Evolutionary conservation across 345 rosid species (phyloP).

Genomic region (Rhizophora mangle): DNA sequence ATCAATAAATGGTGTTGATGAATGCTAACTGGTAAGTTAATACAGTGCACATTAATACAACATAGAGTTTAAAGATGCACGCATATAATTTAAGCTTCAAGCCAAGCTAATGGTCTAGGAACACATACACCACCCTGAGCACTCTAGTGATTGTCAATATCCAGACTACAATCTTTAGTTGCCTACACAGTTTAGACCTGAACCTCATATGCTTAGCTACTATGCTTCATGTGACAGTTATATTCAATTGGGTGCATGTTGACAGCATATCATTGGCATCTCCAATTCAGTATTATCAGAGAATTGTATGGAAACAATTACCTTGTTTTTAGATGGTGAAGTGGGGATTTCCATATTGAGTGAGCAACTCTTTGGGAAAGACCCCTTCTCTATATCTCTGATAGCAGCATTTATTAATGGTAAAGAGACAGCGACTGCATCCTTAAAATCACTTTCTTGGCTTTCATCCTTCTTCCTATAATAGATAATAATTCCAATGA

Average conservation of each 20-base stretch:
- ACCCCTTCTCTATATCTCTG: slow-evolving; percentile 13
- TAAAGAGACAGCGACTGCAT: slow-evolving; percentile 17
- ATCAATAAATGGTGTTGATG: no score
- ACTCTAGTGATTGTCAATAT: background rate
- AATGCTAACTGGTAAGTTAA: no score
- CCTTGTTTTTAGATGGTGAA: slow-evolving; percentile 19
- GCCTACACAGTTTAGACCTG: background rate
- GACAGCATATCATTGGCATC: no score
- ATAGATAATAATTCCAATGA: background rate
- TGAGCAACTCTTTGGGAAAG: slow-evolving; percentile 12
- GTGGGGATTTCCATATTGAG: slow-evolving; percentile 18
- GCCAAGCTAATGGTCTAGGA: background rate
- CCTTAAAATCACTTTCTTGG: slow-evolving; percentile 18
- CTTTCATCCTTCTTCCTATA: slow-evolving; percentile 14
- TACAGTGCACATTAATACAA: background rate
- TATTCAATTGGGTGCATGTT: no score
- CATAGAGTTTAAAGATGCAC: background rate
- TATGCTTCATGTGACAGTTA: background rate
- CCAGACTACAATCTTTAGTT: background rate
- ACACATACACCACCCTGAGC: background rate
- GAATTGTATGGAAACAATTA: background rate
- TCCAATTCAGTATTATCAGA: background rate
- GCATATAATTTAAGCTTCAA: background rate
- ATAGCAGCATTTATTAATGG: slow-evolving; percentile 17
- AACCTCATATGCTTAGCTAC: background rate